Percentiles rank a stretch among this genome's conserved stretches.
phyloP scores from a whole-genome alignment of 305 asterid species.

The Fraxinus sp. region DNA sequence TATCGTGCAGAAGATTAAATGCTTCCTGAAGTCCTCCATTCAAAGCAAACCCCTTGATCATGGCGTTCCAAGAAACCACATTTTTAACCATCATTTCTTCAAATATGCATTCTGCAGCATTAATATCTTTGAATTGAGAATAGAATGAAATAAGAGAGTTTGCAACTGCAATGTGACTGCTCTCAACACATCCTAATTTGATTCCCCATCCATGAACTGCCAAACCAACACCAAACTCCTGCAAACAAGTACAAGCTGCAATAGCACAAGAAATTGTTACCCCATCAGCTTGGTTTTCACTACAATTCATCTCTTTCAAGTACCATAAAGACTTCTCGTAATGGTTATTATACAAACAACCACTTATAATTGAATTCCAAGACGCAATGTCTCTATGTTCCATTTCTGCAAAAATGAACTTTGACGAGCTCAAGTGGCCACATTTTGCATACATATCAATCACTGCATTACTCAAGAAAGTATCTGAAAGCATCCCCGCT shows the following conservation, averaged over 20 bases:
- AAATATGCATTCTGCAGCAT: slow-evolving; percentile 45
- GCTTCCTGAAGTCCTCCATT: slow-evolving; percentile 38
- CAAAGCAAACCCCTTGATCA: slow-evolving; percentile 52
- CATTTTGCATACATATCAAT: slow-evolving; percentile 60
- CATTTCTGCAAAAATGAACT: slow-evolving; percentile 36
- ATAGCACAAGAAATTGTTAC: slow-evolving; percentile 60
- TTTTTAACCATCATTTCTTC: slow-evolving; percentile 39
- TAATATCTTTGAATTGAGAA: slow-evolving; percentile 33
- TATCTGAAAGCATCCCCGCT: slow-evolving; percentile 48
- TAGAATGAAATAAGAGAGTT: slow-evolving; percentile 67
- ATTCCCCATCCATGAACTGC: slow-evolving; percentile 49
- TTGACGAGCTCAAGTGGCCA: slow-evolving; percentile 50
- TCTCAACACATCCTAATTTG: slow-evolving; percentile 45
- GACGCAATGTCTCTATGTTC: slow-evolving; percentile 47
- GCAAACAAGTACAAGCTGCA: slow-evolving; percentile 51
- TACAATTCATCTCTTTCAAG: slow-evolving; percentile 40
- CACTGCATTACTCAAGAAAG: slow-evolving; percentile 45
- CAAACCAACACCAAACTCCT: slow-evolving; percentile 42
- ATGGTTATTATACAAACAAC: slow-evolving; percentile 42
- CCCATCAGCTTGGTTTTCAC: slow-evolving; percentile 39
- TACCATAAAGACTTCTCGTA: slow-evolving; percentile 48
- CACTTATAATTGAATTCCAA: slow-evolving; percentile 62
- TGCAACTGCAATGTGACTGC: slow-evolving; percentile 40
- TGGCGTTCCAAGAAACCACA: slow-evolving; percentile 65
- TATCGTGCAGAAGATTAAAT: slow-evolving; percentile 38